A percentile compares a stretch with the other conserved stretches of the same genome.
Conservation (phyloP, 108 stramenopile species). For the Licmophora abbreviata region DNA sequence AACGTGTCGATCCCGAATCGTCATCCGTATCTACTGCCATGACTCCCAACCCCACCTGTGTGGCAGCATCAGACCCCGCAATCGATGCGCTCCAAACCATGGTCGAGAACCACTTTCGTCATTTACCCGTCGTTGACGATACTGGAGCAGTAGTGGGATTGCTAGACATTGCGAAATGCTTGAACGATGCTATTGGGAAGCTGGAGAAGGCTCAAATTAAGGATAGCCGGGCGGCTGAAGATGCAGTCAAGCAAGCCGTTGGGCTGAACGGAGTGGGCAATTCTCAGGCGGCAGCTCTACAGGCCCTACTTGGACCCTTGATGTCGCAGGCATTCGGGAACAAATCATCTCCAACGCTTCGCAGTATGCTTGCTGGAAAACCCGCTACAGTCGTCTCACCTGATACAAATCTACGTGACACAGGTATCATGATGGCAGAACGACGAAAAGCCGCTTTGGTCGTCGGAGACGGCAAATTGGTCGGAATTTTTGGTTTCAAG, state of each 20-base stretch:
- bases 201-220: slow-evolving; percentile 58
- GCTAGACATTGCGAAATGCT: slow-evolving; percentile 89
- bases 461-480: slow-evolving; percentile 64
- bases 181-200: slow-evolving; percentile 87
- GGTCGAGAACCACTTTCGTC: slow-evolving; percentile 93
- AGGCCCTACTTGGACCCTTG: slow-evolving; percentile 43
- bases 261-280: slow-evolving; percentile 36
- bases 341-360: slow-evolving; percentile 52
- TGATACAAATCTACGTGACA: slow-evolving; percentile 51
- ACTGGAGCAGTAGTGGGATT: slow-evolving; percentile 78
- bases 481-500: slow-evolving; percentile 92
- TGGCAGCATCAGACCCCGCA: slow-evolving; percentile 65
- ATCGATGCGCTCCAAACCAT: slow-evolving; percentile 89
- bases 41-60: slow-evolving; percentile 86
- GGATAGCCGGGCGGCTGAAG: slow-evolving; percentile 31
- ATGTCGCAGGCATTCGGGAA: slow-evolving; percentile 59
- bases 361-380: slow-evolving; percentile 57
- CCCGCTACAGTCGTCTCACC: slow-evolving; percentile 62
- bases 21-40: slow-evolving; percentile 64
- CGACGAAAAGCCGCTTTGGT: slow-evolving; percentile 79
- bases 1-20: slow-evolving; percentile 42
- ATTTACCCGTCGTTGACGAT: slow-evolving; percentile 82
- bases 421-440: slow-evolving; percentile 74
- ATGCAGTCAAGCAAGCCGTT: slow-evolving; percentile 44
- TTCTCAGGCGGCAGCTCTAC: slow-evolving; percentile 38